Percentiles rank a stretch among this genome's conserved stretches.
phyloP scores from a whole-genome alignment of 2,329 filamentous ascomycete species.

The Paraphaeosphaeria minitans region DNA sequence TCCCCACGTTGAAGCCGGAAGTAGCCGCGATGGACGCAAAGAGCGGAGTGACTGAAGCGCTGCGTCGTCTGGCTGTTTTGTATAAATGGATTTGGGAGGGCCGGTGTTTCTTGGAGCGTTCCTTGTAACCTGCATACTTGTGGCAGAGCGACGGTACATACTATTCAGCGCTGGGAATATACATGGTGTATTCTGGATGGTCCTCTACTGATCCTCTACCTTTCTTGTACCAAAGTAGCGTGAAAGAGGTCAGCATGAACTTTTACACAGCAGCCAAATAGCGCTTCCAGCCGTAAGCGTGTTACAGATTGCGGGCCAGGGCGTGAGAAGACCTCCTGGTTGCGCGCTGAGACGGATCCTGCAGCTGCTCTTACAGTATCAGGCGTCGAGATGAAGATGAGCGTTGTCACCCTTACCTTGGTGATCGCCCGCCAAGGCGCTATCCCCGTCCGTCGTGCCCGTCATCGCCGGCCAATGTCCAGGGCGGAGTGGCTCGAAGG shows the following conservation, averaged over 20 bases:
- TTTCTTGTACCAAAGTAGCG: too few species aligned
- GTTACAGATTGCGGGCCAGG: constrained; percentile 8
- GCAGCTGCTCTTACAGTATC: constrained; percentile 1
- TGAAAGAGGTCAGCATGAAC: too few species aligned
- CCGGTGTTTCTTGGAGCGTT: background rate
- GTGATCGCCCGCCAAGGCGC: constrained; percentile 12
- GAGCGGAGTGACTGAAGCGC: constrained; percentile 4
- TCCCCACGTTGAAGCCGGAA: constrained; percentile 48
- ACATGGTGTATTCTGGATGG: background rate
- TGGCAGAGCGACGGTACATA: background rate
- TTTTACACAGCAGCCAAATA: constrained; percentile 11
- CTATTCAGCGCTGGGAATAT: background rate
- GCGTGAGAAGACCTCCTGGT: background rate
- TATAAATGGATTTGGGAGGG: background rate
- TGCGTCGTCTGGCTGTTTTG: constrained; percentile 8
- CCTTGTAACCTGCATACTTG: background rate
- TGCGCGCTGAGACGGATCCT: background rate
- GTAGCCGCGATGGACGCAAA: constrained; percentile 18
- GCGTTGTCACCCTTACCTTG: background rate
- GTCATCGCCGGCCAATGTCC: constrained; percentile 22
- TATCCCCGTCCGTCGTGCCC: constrained; percentile 22
- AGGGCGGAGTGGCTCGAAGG: constrained; percentile 38
- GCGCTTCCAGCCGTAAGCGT: constrained; percentile 1
- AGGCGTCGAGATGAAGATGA: background rate
- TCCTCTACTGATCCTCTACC: too few species aligned